phyloP scores from a whole-genome alignment of 1,284 basidiomycete species.

The Porodaedalea pini region DNA sequence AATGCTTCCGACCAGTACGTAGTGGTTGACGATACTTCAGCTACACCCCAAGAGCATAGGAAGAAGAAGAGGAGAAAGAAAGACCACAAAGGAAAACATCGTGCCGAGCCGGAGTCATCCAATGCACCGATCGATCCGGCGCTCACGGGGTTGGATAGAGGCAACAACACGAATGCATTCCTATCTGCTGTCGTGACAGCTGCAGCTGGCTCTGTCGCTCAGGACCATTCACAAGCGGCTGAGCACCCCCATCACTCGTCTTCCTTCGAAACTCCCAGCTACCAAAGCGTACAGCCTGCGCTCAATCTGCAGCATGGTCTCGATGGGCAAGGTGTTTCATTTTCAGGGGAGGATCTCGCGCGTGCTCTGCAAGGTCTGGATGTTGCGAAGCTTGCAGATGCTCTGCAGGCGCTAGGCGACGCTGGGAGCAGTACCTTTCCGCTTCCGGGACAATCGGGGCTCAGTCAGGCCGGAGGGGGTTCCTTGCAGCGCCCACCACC shows the following conservation, averaged over 20 bases:
- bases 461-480: background rate
- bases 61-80: constrained; percentile 40
- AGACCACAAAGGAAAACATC: constrained; percentile 37
- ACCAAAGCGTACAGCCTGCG: background rate
- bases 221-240: constrained; percentile 15
- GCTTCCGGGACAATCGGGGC: constrained; percentile 4
- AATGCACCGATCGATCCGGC: constrained; percentile 11
- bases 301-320: background rate
- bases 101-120: constrained; percentile 23
- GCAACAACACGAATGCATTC: constrained; percentile 38
- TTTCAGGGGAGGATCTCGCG: constrained; percentile 54
- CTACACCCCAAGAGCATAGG: constrained; percentile 23
- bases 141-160: constrained; percentile 12
- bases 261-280: background rate
- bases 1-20: background rate
- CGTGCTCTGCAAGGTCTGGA: constrained; percentile 69
- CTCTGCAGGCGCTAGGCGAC: constrained; percentile 60
- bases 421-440: constrained; percentile 36
- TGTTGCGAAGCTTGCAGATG: constrained; percentile 61
- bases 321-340: constrained; percentile 2
- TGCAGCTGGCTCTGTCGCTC: constrained; percentile 34
- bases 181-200: constrained; percentile 57
- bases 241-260: background rate
- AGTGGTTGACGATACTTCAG: background rate
- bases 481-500: background rate